Evolutionary conservation across 371 early-diverging fungal species (phyloP).

Genomic region (Mucor mucedo): DNA sequence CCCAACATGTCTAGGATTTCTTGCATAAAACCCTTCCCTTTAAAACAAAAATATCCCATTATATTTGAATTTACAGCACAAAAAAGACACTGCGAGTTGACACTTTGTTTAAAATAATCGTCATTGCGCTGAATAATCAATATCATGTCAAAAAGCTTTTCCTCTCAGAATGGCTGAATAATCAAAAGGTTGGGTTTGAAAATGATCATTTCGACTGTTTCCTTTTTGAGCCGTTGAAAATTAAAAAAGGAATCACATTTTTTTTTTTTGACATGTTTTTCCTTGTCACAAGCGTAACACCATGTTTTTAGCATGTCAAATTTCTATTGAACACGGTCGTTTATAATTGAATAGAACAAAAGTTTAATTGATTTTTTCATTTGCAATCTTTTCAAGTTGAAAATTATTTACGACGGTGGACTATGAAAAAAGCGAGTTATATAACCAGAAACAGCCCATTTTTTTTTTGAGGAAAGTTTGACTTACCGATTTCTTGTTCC

Average conservation of each 20-base stretch:
- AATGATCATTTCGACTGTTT: neutral
- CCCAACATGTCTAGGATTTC: too few relatives aligned
- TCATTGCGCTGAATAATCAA: neutral
- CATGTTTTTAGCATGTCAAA: neutral
- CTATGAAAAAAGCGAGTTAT: conserved; percentile 18
- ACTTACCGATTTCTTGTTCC: conserved; percentile 55
- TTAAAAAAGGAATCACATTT: neutral
- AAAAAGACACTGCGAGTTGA: too few relatives aligned
- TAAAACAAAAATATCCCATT: too few relatives aligned
- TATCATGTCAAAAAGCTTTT: neutral
- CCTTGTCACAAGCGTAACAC: too few relatives aligned
- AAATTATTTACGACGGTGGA: conserved; percentile 46
- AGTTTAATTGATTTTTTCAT: conserved; percentile 28
- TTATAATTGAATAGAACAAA: neutral
- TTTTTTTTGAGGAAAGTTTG: neutral
- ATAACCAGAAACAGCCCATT: too few relatives aligned
- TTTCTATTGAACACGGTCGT: neutral
- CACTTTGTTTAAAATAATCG: too few relatives aligned
- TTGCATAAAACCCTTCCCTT: too few relatives aligned
- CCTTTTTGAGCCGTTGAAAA: neutral
- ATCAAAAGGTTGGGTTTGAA: neutral
- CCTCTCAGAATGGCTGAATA: neutral
- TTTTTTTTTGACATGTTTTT: too few relatives aligned
- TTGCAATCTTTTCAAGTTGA: conserved; percentile 40
- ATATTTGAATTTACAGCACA: too few relatives aligned